Percentiles rank a stretch among this genome's conserved stretches.
Evolutionary conservation across 108 stramenopile genomes (phyloP).

Genomic region (Pseudonitzschia multistriata): DNA sequence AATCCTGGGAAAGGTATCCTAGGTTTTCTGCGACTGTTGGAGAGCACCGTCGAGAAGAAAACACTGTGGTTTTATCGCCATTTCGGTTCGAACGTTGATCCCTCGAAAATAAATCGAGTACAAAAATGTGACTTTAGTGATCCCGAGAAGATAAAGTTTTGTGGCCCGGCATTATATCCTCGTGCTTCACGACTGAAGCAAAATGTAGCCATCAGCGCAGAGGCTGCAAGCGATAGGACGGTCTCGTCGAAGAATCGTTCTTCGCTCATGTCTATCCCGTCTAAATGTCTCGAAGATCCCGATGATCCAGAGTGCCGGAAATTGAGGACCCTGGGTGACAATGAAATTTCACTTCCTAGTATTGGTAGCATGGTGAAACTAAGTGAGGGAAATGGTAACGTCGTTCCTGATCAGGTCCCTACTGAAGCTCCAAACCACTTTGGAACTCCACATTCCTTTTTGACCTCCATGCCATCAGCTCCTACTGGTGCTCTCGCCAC

Average conservation of each 20-base stretch:
- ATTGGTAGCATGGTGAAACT: neutral
- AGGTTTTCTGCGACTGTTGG: constrained; percentile 24
- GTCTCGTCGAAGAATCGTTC: neutral
- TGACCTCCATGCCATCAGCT: neutral
- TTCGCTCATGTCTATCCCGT: constrained; percentile 16
- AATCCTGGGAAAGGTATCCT: constrained; percentile 26
- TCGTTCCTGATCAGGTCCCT: neutral
- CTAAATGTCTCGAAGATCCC: constrained; percentile 32
- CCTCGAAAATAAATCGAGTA: constrained; percentile 19
- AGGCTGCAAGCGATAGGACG: neutral
- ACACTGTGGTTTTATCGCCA: constrained; percentile 32
- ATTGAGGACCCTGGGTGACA: neutral
- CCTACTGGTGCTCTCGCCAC: constrained; percentile 25
- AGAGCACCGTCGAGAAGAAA: constrained; percentile 22
- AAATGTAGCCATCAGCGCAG: constrained; percentile 18
- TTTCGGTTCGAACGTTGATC: constrained; percentile 28
- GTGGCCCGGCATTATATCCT: constrained; percentile 16
- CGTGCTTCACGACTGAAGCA: neutral
- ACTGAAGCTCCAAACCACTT: neutral
- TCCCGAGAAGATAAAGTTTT: constrained; percentile 27
- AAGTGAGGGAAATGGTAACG: neutral
- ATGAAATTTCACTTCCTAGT: constrained; percentile 12
- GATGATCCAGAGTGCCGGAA: constrained; percentile 28
- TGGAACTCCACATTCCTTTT: neutral
- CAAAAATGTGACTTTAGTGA: constrained; percentile 27